Base-by-base conservation (phyloP, 192 early-diverging fungal species). In the Entomortierella beljakovae region DNA sequence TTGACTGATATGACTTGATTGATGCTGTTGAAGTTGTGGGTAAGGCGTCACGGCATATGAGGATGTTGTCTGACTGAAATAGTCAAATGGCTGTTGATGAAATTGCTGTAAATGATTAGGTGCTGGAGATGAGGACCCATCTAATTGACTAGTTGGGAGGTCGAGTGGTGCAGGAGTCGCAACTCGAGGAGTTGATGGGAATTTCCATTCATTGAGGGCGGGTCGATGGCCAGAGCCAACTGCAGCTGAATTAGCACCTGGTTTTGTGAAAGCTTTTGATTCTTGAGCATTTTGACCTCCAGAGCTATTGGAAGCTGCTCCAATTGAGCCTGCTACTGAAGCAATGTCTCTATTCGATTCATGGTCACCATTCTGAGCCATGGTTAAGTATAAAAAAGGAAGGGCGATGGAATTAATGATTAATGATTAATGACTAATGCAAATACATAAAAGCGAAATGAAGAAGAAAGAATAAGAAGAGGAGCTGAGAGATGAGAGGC, bases 121-220 rank as follows among this genome's bases (percentile, higher is more conserved):
- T 42, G 46, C 26, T 20, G 70, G 70, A 6, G 70, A 72, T 49
- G 62, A 64, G 15, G 70, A 22, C 8, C 32, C 63, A 46, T 59
- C 54, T 2, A 31, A 13, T 57, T 42, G 57, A 29, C 13, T 60
- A 6, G 46, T 49, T 25, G n/a, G 54, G 28, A 25, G 38, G 9
- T 74, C 71, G 7, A 66, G 56, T 51, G 67, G 61, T 23, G 61
- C 75, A 11, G 75, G 75, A 26, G 75, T 70, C 6, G 75, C 25
- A 49, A 79, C 75, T 13, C 67, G 60, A 9, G 68, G 68, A 18
- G 75, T 65, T 37, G 62, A 54, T 46, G 75, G 67, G 33, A 79
- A 79, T 62, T 70, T 79, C 75, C 75, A 79, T 35, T 79, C 75
- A 48, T 79, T 79, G 34, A 79, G 62, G 31, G 66, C 61, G 4